Conservation (phyloP, 257 asterid genomes). For the Ilex asprella region DNA sequence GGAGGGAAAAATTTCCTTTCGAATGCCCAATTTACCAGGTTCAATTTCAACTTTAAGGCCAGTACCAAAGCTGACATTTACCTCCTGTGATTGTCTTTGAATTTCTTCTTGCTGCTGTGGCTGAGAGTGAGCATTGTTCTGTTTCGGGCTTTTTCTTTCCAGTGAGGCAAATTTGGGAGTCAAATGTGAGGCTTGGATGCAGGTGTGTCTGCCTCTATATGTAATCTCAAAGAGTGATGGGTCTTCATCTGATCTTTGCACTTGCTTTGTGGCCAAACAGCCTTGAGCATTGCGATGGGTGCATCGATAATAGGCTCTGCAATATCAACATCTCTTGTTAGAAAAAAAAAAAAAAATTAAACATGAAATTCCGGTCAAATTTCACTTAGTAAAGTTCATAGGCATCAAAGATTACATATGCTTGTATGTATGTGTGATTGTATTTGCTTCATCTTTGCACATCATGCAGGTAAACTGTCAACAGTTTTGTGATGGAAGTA, state of each 20-base stretch:
- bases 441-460: no score
- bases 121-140: slow-evolving; percentile 11
- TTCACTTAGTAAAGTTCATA: no score
- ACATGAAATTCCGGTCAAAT: no score
- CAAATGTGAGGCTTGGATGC: slow-evolving; percentile 18
- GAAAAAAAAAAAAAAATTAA: no score
- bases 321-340: not conserved
- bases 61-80: slow-evolving; percentile 6
- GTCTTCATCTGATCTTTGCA: slow-evolving; percentile 57
- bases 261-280: slow-evolving; percentile 75
- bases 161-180: not conserved
- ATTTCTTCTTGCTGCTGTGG: slow-evolving; percentile 11
- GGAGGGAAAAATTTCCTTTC: slow-evolving; percentile 22
- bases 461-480: no score
- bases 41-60: slow-evolving; percentile 31
- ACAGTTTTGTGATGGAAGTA: no score
- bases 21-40: slow-evolving; percentile 11
- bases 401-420: no score
- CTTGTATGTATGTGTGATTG: no score
- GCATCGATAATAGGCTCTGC: slow-evolving; percentile 83
- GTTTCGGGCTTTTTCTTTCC: slow-evolving; percentile 17
- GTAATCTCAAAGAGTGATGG: slow-evolving; percentile 45
- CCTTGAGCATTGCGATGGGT: slow-evolving; percentile 71
- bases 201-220: slow-evolving; percentile 64
- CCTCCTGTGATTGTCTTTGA: slow-evolving; percentile 8